Conservation (phyloP, 352 stramenopile genomes). For the Phytophthora fragariaefolia region DNA sequence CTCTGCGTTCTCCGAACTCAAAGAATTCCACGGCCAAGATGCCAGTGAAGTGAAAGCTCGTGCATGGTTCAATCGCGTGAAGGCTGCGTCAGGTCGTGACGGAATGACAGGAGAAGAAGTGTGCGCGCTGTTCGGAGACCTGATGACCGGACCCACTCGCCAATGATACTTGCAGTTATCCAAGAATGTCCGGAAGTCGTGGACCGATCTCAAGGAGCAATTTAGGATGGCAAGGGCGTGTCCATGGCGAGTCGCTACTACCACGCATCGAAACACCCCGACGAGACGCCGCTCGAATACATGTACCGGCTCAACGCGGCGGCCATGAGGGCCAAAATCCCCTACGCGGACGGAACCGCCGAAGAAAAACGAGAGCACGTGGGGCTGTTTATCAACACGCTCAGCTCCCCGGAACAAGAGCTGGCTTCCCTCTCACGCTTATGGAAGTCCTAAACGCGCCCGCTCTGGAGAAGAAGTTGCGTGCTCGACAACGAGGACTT, state of each 20-base stretch:
- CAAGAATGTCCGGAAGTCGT: no score
- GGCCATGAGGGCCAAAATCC: background rate
- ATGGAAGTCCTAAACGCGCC: no score
- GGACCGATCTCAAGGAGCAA: no score
- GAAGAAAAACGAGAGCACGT: background rate
- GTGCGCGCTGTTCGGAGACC: conserved; percentile 15
- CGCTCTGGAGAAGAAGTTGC: no score
- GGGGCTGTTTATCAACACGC: no score
- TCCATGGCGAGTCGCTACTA: no score
- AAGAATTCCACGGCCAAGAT: conserved; percentile 19
- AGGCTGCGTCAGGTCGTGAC: conserved; percentile 11
- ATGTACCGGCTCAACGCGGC: background rate
- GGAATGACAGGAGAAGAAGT: conserved; percentile 6
- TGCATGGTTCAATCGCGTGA: conserved; percentile 13
- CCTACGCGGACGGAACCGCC: background rate
- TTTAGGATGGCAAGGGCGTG: no score
- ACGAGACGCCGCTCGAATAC: background rate
- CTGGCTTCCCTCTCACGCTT: no score
- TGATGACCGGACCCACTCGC: conserved; percentile 4
- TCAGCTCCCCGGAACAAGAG: no score
- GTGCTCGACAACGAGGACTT: no score
- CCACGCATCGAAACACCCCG: background rate
- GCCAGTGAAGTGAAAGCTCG: conserved; percentile 21
- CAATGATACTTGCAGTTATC: no score
- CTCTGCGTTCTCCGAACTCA: conserved; percentile 20